These are phyloP conservation scores for Aureobasidium leucospermi DNA, from an alignment of 2,329 filamentous ascomycete species.

Conservation along the genomic window DNA sequence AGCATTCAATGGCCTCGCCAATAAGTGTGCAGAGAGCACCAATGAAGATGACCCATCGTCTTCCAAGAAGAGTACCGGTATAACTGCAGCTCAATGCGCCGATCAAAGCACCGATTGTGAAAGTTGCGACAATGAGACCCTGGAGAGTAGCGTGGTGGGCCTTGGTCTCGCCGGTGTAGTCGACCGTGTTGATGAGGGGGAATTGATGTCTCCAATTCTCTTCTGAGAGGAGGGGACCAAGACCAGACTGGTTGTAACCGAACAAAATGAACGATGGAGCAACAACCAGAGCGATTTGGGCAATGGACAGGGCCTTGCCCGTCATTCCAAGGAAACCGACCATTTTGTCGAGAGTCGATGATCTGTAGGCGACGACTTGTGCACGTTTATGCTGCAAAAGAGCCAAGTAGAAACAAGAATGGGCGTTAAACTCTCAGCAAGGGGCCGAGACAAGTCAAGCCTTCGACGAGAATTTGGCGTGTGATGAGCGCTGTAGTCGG, in stretches of 20 bases:
- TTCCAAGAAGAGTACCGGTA: constrained; percentile 40
- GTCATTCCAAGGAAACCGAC: constrained; percentile 16
- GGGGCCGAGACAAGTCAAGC: constrained; percentile 7
- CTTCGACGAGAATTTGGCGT: neutral
- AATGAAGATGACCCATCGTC: constrained; percentile 38
- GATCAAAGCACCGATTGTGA: constrained; percentile 41
- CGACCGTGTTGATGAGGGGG: constrained; percentile 42
- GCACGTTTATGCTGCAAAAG: neutral
- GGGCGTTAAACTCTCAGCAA: neutral
- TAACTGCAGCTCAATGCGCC: constrained; percentile 40
- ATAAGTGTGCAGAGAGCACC: constrained; percentile 35
- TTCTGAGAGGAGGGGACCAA: constrained; percentile 41
- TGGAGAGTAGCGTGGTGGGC: constrained; percentile 39
- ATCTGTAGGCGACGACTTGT: constrained; percentile 3
- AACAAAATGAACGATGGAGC: constrained; percentile 41
- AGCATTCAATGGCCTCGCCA: constrained; percentile 38
- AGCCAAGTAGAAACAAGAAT: constrained; percentile 8
- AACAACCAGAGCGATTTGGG: constrained; percentile 31
- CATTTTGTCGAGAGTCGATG: neutral
- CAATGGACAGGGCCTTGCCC: constrained; percentile 20
- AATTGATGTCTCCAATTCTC: constrained; percentile 37
- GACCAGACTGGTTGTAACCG: constrained; percentile 46
- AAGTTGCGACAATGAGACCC: constrained; percentile 37
- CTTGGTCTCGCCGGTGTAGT: constrained; percentile 33
- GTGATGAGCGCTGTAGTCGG: constrained; percentile 3